These are phyloP conservation scores for Garcia nutans DNA, from an alignment of 345 rosid species.

Conservation along the genomic window DNA sequence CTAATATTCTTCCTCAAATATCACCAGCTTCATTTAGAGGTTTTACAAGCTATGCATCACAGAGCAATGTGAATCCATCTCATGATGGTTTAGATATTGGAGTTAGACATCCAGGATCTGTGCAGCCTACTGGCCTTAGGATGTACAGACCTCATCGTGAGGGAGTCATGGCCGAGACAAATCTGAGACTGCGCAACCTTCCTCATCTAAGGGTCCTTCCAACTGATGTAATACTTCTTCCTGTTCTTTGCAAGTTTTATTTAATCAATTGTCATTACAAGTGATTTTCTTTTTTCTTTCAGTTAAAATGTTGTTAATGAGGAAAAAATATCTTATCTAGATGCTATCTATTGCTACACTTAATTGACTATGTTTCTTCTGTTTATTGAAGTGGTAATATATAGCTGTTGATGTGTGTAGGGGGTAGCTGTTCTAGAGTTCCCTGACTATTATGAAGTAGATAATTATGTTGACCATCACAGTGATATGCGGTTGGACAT, in stretches of 20 bases:
- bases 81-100: constrained; percentile 55
- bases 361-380: background rate
- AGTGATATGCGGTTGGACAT: constrained; percentile 92
- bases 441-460: constrained; percentile 50
- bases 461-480: constrained; percentile 59
- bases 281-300: background rate
- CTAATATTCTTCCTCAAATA: constrained; percentile 50
- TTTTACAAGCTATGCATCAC: constrained; percentile 44
- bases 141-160: constrained; percentile 38
- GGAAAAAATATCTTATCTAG: background rate
- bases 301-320: background rate
- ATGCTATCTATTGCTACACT: background rate
- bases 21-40: constrained; percentile 40
- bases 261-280: constrained; percentile 3
- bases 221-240: constrained; percentile 46
- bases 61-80: constrained; percentile 33
- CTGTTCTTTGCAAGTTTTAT: constrained; percentile 8
- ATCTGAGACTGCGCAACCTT: constrained; percentile 44
- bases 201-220: constrained; percentile 61
- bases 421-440: constrained; percentile 64
- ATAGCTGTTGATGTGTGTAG: constrained; percentile 36
- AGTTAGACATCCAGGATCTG: constrained; percentile 46
- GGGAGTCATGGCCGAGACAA: constrained; percentile 30
- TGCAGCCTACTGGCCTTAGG: constrained; percentile 49
- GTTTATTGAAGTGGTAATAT: constrained; percentile 4